A percentile compares a stretch with the other conserved stretches of the same genome.
Conservation (phyloP, 768 basidiomycete species). For the Auricularia sp. region DNA sequence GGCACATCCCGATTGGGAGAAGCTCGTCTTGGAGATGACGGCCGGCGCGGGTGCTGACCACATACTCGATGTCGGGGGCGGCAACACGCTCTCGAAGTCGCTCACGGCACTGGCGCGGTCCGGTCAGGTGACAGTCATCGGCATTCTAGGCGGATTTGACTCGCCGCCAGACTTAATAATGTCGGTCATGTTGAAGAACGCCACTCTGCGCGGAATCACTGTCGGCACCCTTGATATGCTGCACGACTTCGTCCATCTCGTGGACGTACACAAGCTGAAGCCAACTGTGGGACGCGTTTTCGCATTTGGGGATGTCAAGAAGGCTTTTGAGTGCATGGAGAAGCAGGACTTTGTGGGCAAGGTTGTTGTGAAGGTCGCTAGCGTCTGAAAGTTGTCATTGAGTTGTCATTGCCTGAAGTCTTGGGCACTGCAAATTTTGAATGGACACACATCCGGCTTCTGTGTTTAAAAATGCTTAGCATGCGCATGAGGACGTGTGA, state of each 20-base stretch:
- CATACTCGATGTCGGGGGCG: constrained; percentile 44
- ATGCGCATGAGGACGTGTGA: too few relatives aligned
- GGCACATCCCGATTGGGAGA: constrained; percentile 46
- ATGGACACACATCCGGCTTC: too few relatives aligned
- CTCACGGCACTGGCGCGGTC: constrained; percentile 30
- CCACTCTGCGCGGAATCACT: not conserved
- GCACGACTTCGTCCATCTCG: not conserved
- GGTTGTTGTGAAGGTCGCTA: not conserved
- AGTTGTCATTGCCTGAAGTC: too few relatives aligned
- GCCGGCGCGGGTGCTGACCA: constrained; percentile 25
- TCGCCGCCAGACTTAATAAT: not conserved
- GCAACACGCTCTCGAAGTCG: constrained; percentile 39
- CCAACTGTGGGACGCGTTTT: not conserved
- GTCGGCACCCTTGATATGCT: not conserved
- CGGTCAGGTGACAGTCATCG: constrained; percentile 42
- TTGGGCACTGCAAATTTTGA: too few relatives aligned
- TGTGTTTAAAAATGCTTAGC: too few relatives aligned
- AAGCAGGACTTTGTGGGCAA: not conserved
- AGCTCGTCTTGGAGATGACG: constrained; percentile 36
- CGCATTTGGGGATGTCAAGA: not conserved
- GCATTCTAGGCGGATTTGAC: constrained; percentile 30
- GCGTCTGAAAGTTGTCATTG: not conserved
- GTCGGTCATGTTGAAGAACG: not conserved
- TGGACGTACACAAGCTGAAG: not conserved
- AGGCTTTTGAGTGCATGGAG: not conserved